A percentile compares a stretch with the other conserved stretches of the same genome.
These are phyloP conservation scores for Sclerotinia borealis DNA, from an alignment of 2,329 filamentous ascomycete species.

Conservation along the genomic window DNA sequence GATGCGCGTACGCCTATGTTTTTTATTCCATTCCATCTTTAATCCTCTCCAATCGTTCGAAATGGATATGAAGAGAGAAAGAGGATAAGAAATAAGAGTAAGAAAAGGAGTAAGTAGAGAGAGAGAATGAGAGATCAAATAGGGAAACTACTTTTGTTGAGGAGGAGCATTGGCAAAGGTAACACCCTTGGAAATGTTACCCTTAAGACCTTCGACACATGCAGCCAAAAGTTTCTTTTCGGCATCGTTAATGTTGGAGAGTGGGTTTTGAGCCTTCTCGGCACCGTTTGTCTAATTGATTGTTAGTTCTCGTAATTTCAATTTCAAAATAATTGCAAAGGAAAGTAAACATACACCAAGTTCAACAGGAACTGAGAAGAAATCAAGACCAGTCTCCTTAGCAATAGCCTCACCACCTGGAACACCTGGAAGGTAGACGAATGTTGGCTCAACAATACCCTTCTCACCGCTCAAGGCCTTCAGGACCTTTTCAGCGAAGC, in stretches of 20 bases:
- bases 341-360: conserved; percentile 75
- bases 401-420: conserved; percentile 78
- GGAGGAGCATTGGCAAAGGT: conserved; percentile 38
- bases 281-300: conserved; percentile 62
- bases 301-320: conserved; percentile 69
- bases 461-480: conserved; percentile 90
- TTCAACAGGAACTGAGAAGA: conserved; percentile 94
- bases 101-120: neutral
- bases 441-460: conserved; percentile 90
- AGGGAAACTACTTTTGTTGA: conserved; percentile 17
- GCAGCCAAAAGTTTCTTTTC: conserved; percentile 12
- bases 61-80: neutral
- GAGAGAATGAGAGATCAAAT: neutral
- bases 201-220: conserved; percentile 28
- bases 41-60: neutral
- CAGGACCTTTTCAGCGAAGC: conserved; percentile 91
- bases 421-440: conserved; percentile 88
- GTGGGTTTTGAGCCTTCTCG: conserved; percentile 9
- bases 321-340: conserved; percentile 53
- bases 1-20: neutral
- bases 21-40: neutral
- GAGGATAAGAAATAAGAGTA: neutral
- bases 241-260: conserved; percentile 24
- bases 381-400: conserved; percentile 79
- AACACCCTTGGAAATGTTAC: conserved; percentile 90